phyloP scores from a whole-genome alignment of 2,329 filamentous ascomycete genomes.

The Didymella glomerata region DNA sequence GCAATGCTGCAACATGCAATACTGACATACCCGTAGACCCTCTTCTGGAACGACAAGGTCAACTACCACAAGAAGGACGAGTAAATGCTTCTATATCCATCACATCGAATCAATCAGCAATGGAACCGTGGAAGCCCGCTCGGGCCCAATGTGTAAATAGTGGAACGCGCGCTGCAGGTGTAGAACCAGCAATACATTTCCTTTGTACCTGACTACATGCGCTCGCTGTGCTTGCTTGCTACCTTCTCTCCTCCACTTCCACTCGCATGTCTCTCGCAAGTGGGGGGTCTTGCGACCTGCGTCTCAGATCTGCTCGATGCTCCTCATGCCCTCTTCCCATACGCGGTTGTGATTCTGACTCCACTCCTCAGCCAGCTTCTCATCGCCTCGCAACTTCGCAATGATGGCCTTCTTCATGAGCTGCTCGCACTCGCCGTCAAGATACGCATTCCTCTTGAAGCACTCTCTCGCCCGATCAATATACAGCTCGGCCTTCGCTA shows the following conservation, averaged over 20 bases:
- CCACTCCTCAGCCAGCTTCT: conserved; percentile 49
- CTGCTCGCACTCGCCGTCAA: conserved; percentile 76
- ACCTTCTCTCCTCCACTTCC: conserved; percentile 2
- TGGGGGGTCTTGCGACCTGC: too few species aligned
- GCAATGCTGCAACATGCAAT: not conserved
- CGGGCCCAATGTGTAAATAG: conserved; percentile 38
- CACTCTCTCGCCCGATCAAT: conserved; percentile 49
- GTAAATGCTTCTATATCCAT: conserved; percentile 52
- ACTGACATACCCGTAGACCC: conserved; percentile 48
- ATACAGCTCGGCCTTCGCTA: conserved; percentile 46
- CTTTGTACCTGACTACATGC: conserved; percentile 34
- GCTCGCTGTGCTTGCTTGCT: conserved; percentile 10
- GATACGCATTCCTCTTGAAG: conserved; percentile 73
- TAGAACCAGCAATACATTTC: conserved; percentile 45
- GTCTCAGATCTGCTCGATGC: conserved; percentile 20
- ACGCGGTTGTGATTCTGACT: conserved; percentile 48
- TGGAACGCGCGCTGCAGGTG: conserved; percentile 33
- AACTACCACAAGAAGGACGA: conserved; percentile 95
- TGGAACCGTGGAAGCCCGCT: conserved; percentile 18
- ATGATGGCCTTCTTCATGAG: conserved; percentile 83
- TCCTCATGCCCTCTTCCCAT: conserved; percentile 43
- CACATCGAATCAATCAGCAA: conserved; percentile 3
- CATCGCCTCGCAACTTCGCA: conserved; percentile 68
- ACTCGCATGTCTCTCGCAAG: not conserved
- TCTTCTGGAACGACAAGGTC: conserved; percentile 87